A percentile compares a stretch with the other conserved stretches of the same genome.
Evolutionary conservation across 2,329 filamentous ascomycete species (phyloP).

Genomic region (Metarhizium humberi): DNA sequence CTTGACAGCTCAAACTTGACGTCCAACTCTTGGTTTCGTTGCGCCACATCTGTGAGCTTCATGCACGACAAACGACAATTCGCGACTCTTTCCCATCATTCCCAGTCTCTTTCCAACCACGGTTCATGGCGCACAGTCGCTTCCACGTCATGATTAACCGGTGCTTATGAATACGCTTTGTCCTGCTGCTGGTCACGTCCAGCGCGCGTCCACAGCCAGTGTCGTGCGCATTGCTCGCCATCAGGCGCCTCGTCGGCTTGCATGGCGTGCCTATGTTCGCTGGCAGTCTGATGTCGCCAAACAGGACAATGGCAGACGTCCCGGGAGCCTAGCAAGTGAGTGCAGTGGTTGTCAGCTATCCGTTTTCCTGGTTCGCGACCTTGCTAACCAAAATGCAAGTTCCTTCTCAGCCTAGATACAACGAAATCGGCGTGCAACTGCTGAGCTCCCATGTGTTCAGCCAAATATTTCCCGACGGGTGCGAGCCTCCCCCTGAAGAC

Average conservation of each 20-base stretch:
- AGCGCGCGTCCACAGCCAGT: conserved; percentile 32
- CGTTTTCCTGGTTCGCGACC: too few species aligned
- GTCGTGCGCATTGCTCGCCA: conserved; percentile 44
- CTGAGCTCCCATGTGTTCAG: conserved; percentile 73
- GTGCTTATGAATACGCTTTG: conserved; percentile 20
- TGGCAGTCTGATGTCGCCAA: conserved; percentile 32
- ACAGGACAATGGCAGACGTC: conserved; percentile 9
- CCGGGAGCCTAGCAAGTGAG: conserved; percentile 32
- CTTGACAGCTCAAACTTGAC: too few species aligned
- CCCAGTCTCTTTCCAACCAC: not conserved
- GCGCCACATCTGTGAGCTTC: too few species aligned
- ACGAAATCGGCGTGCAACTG: conserved; percentile 91
- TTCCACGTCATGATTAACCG: conserved; percentile 16
- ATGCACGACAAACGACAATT: too few species aligned
- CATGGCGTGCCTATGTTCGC: conserved; percentile 29
- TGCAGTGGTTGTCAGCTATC: not conserved
- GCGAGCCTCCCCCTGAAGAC: conserved; percentile 51
- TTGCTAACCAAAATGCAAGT: conserved; percentile 20
- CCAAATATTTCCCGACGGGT: conserved; percentile 65
- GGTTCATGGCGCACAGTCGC: conserved; percentile 8
- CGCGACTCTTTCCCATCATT: too few species aligned
- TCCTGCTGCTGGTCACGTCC: conserved; percentile 24
- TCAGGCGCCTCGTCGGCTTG: conserved; percentile 29
- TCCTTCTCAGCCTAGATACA: conserved; percentile 59
- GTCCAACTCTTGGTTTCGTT: too few species aligned